Conservation (phyloP, 805 yeast genomes). For the Pichia kluyveri region DNA sequence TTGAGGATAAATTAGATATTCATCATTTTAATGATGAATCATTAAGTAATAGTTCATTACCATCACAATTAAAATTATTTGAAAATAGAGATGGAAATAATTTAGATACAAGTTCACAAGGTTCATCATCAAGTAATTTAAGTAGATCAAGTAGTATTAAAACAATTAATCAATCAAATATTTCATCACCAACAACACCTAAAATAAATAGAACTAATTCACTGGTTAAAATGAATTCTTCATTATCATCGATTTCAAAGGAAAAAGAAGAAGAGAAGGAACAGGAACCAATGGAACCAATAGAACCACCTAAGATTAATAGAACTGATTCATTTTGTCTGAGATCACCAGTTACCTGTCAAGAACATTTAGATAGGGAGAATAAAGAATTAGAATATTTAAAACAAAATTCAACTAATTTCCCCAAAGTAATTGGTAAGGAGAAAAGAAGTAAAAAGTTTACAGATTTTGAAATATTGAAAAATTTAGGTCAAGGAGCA, state of each 20-base stretch:
- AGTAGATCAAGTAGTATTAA: conserved; percentile 20
- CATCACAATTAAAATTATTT: conserved; percentile 48
- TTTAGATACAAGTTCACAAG: conserved; percentile 20
- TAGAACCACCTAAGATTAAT: not conserved
- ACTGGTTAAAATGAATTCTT: not conserved
- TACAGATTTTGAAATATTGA: conserved; percentile 58
- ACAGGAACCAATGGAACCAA: no score
- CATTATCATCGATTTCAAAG: not conserved
- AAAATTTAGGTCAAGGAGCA: conserved; percentile 92
- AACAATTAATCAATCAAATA: conserved; percentile 4
- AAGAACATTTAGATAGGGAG: conserved; percentile 6
- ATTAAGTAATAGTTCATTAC: conserved; percentile 20
- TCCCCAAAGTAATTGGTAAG: conserved; percentile 56
- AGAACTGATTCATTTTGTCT: not conserved
- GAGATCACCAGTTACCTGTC: conserved; percentile 2
- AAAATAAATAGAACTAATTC: conserved; percentile 1
- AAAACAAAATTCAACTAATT: conserved; percentile 15
- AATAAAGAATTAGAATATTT: conserved; percentile 25
- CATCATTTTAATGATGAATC: conserved; percentile 1
- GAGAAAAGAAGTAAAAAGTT: conserved; percentile 63
- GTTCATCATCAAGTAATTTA: conserved; percentile 10
- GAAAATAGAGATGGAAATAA: conserved; percentile 23
- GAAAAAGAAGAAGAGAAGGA: not conserved
- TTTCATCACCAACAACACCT: conserved; percentile 2
- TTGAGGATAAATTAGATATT: not conserved